phyloP scores from a whole-genome alignment of 352 stramenopile genomes.

The Pelagophyceae sp. region DNA sequence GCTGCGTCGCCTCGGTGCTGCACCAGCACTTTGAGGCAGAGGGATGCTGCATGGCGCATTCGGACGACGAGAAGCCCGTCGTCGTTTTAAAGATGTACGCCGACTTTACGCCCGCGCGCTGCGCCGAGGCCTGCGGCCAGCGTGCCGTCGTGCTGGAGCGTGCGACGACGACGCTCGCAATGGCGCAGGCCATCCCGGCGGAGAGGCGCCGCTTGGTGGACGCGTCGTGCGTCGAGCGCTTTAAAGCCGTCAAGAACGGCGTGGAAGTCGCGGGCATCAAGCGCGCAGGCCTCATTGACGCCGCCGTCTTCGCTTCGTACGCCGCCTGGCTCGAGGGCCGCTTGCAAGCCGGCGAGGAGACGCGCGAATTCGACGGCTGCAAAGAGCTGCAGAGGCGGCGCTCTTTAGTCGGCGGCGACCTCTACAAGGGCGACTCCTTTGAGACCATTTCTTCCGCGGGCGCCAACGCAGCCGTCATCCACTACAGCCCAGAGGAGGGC shows the following conservation, averaged over 20 bases:
- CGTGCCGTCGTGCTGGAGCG: neutral
- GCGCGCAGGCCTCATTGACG: constrained; percentile 64
- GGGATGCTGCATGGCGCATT: neutral
- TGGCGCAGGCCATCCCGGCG: neutral
- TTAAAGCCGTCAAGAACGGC: constrained; percentile 61
- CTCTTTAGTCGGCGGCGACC: neutral
- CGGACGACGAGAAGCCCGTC: neutral
- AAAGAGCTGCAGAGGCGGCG: neutral
- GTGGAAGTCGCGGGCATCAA: constrained; percentile 74
- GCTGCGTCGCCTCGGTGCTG: neutral
- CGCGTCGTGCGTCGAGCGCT: constrained; percentile 6
- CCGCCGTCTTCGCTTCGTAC: constrained; percentile 64
- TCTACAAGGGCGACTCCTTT: constrained; percentile 54
- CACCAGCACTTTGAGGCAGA: neutral
- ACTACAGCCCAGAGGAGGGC: constrained; percentile 48
- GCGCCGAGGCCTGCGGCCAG: neutral
- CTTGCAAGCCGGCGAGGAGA: constrained; percentile 42
- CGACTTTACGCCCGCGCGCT: neutral
- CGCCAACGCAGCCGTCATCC: constrained; percentile 79
- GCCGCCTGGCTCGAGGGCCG: constrained; percentile 69
- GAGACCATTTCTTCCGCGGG: constrained; percentile 81
- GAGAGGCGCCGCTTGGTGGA: neutral
- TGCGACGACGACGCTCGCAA: neutral
- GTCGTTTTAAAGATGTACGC: neutral
- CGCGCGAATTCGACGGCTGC: neutral